A percentile compares a stretch with the other conserved stretches of the same genome.
Evolutionary conservation across 352 stramenopile genomes (phyloP).

Genomic region (Pythium aphanidermatum): DNA sequence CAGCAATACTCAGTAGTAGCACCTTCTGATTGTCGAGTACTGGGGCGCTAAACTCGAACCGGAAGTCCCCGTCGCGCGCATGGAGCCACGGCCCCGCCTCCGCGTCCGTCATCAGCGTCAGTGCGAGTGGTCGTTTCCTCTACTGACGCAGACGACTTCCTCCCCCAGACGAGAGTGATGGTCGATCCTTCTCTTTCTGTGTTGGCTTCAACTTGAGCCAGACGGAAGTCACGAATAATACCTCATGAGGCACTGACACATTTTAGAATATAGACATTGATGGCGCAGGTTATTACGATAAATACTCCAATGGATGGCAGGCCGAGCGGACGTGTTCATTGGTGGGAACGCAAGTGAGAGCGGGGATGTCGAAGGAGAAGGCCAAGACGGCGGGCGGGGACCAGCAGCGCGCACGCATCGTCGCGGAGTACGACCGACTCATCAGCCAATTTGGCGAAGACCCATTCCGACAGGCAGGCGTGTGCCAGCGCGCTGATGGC

Average conservation of each 20-base stretch:
- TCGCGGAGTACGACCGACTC: slow-evolving; percentile 46
- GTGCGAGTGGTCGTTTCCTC: neutral
- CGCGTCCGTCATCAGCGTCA: neutral
- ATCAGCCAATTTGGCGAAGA: slow-evolving; percentile 55
- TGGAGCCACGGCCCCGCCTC: neutral
- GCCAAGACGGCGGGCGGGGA: neutral
- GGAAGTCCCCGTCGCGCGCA: slow-evolving; percentile 9
- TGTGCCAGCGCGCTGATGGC: slow-evolving; percentile 33
- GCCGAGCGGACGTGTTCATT: slow-evolving; percentile 4
- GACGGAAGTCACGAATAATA: slow-evolving; percentile 2
- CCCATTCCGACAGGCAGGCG: slow-evolving; percentile 28
- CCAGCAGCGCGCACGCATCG: slow-evolving; percentile 6
- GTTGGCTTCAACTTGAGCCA: slow-evolving; percentile 11
- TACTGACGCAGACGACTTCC: neutral
- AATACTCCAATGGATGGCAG: slow-evolving; percentile 5
- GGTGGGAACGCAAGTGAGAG: slow-evolving; percentile 5
- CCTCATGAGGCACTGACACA: neutral
- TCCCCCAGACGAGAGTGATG: slow-evolving; percentile 9
- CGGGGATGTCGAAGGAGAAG: slow-evolving; percentile 11
- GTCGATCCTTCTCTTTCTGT: slow-evolving; percentile 1
- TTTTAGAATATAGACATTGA: neutral
- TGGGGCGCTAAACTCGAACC: slow-evolving; percentile 4
- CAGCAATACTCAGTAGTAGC: slow-evolving; percentile 25
- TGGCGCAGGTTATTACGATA: slow-evolving; percentile 13
- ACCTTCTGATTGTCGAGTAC: slow-evolving; percentile 9